Conservation (phyloP, 2,329 filamentous ascomycete genomes). For the Botrytis paeoniae region DNA sequence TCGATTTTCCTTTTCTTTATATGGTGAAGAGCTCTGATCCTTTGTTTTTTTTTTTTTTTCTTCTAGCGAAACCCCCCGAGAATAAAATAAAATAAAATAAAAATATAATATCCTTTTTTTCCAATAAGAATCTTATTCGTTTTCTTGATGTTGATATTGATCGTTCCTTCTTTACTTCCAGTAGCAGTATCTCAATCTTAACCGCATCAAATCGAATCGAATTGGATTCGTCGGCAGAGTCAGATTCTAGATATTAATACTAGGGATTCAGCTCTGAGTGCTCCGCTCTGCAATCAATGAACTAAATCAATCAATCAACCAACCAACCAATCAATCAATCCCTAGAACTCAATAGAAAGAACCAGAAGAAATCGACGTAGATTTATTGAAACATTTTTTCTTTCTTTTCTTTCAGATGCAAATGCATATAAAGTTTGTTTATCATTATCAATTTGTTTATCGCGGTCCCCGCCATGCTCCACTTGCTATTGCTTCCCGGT, state of each 20-base stretch:
- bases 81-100: not conserved
- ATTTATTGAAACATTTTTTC: not conserved
- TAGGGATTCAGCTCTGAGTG: not conserved
- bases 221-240: not conserved
- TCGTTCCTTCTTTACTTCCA: not conserved
- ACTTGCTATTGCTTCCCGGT: not conserved
- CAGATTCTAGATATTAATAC: not conserved
- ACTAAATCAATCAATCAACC: not conserved
- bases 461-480: not conserved
- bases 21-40: not conserved
- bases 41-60: not conserved
- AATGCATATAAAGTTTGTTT: not conserved
- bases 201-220: not conserved
- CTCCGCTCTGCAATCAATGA: not conserved
- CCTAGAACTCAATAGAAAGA: not conserved
- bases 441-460: not conserved
- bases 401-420: not conserved
- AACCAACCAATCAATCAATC: not conserved
- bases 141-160: not conserved
- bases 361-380: not conserved
- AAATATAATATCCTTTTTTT: not conserved
- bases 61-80: not conserved
- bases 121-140: not conserved
- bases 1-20: not conserved
- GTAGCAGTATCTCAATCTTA: not conserved